phyloP scores from a whole-genome alignment of 2,329 filamentous ascomycete species.

The Metarhizium rileyi region DNA sequence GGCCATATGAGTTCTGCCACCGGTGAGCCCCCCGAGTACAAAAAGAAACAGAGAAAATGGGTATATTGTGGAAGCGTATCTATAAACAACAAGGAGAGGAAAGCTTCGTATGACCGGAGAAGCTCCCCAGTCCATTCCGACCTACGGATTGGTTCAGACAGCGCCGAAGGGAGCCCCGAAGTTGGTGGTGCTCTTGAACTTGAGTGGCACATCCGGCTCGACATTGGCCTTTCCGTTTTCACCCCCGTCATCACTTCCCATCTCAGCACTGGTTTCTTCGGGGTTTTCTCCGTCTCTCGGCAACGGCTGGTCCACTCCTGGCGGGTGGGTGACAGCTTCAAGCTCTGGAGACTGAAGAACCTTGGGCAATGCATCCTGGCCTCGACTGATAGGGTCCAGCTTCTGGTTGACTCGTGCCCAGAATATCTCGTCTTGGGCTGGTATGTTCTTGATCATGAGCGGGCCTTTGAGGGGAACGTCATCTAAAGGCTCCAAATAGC shows the following conservation, averaged over 20 bases:
- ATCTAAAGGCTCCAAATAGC: constrained; percentile 28
- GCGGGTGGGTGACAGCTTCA: constrained; percentile 2
- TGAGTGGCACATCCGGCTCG: constrained; percentile 35
- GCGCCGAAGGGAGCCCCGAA: constrained; percentile 37
- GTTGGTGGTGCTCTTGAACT: constrained; percentile 34
- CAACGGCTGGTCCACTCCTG: not conserved
- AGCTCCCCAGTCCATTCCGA: not conserved
- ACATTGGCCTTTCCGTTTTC: constrained; percentile 18
- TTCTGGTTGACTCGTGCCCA: constrained; percentile 40
- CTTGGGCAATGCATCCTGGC: constrained; percentile 36
- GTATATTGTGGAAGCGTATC: not conserved
- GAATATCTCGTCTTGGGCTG: constrained; percentile 46
- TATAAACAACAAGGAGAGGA: not conserved
- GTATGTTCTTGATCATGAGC: constrained; percentile 44
- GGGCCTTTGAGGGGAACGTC: constrained; percentile 42
- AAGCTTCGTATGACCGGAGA: not conserved
- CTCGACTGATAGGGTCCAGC: constrained; percentile 38
- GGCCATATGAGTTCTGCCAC: not conserved
- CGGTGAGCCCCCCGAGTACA: not conserved
- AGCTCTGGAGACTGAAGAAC: constrained; percentile 19
- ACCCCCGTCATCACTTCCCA: constrained; percentile 15
- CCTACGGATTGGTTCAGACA: constrained; percentile 13
- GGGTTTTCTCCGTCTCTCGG: constrained; percentile 13
- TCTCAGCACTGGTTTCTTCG: constrained; percentile 2
- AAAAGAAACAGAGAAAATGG: not conserved